These are phyloP conservation scores for Mycena metata DNA, from an alignment of 768 basidiomycete species.

Conservation along the genomic window DNA sequence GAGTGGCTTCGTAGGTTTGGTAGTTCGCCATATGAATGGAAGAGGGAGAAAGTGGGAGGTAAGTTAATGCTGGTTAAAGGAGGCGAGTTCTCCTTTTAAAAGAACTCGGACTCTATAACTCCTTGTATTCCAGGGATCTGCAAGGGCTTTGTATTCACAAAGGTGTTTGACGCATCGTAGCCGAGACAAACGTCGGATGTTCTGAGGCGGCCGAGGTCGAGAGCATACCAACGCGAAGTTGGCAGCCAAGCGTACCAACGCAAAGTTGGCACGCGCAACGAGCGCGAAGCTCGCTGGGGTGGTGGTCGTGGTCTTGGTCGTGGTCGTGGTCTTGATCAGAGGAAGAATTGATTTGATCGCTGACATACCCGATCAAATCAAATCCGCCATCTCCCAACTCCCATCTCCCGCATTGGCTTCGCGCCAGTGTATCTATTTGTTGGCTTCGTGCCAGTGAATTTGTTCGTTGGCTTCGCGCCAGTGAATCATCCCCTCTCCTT, in stretches of 20 bases:
- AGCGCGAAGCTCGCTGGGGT: conserved; percentile 4
- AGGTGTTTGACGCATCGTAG: too few species aligned
- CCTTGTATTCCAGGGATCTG: too few species aligned
- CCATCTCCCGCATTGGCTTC: conserved; percentile 16
- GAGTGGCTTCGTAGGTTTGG: too few species aligned
- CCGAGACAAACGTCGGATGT: too few species aligned
- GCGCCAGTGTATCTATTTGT: conserved; percentile 10
- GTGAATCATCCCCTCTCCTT: background rate
- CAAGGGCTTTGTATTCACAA: too few species aligned
- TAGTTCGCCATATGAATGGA: background rate
- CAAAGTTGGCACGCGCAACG: background rate
- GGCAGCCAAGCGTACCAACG: background rate
- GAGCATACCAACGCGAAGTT: conserved; percentile 2
- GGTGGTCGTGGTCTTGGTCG: too few species aligned
- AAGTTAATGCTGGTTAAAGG: background rate
- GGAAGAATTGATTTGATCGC: too few species aligned
- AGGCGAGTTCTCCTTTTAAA: conserved; percentile 6
- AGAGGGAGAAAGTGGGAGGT: background rate
- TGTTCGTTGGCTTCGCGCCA: conserved; percentile 16
- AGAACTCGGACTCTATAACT: background rate
- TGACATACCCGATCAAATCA: too few species aligned
- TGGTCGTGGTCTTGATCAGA: too few species aligned
- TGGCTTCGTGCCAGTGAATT: conserved; percentile 12
- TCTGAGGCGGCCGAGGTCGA: too few species aligned
- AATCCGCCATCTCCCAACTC: too few species aligned